These are phyloP conservation scores for Anthoceros angustus DNA, from an alignment of 225 moss, liverwort and hornwort species.

Conservation along the genomic window DNA sequence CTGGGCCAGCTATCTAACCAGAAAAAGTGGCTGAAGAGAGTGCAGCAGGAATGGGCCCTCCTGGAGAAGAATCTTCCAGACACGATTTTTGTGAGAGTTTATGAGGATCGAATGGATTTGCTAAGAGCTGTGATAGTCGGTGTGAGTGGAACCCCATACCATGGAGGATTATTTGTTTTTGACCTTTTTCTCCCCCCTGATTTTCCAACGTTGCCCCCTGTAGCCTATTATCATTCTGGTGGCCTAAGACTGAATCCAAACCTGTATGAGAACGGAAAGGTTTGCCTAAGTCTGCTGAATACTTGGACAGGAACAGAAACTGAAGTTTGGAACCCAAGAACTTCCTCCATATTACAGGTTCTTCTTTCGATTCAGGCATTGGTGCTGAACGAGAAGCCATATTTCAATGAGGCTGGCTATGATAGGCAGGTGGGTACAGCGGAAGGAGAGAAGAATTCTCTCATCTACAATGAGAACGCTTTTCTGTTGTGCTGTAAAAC, in stretches of 20 bases:
- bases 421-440: conserved; percentile 85
- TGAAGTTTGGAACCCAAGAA: conserved; percentile 90
- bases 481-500: conserved; percentile 95
- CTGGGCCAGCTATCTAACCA: conserved; percentile 38
- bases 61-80: conserved; percentile 83
- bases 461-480: conserved; percentile 84
- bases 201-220: conserved; percentile 78
- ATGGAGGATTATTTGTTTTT: conserved; percentile 86
- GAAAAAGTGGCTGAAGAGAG: conserved; percentile 81
- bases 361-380: conserved; percentile 90
- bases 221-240: conserved; percentile 90
- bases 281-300: conserved; percentile 90
- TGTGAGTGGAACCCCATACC: conserved; percentile 92
- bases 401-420: conserved; percentile 98
- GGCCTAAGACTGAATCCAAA: conserved; percentile 90
- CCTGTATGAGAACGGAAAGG: conserved; percentile 95
- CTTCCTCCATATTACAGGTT: conserved; percentile 85
- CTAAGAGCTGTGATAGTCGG: conserved; percentile 90
- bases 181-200: conserved; percentile 86
- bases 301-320: conserved; percentile 96
- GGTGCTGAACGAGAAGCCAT: conserved; percentile 90
- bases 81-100: conserved; percentile 78
- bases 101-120: conserved; percentile 97
- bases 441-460: conserved; percentile 93
- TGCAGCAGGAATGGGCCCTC: conserved; percentile 83